A percentile compares a stretch with the other conserved stretches of the same genome.
These are phyloP conservation scores for Fomitopsis betulina DNA, from an alignment of 1,284 basidiomycete genomes.

Conservation along the genomic window DNA sequence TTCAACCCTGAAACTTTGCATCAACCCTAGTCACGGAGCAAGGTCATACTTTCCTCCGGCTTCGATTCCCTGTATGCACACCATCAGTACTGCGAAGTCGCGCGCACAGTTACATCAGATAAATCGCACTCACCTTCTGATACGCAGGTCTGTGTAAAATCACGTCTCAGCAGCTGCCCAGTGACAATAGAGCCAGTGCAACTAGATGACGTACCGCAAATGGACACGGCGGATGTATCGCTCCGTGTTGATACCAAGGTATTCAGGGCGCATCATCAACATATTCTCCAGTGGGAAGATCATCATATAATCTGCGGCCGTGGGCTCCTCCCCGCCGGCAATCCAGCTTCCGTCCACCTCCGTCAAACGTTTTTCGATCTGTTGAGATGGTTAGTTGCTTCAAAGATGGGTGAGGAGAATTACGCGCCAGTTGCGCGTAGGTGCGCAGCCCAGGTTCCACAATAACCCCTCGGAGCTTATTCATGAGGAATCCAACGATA, in stretches of 20 bases:
- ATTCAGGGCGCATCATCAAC: slow-evolving; percentile 8
- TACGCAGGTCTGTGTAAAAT: not conserved
- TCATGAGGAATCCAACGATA: slow-evolving; percentile 15
- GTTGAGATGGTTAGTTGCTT: not conserved
- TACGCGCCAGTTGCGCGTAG: not conserved
- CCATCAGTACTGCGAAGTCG: not conserved
- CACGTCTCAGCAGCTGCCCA: not conserved
- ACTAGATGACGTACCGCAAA: slow-evolving; percentile 19
- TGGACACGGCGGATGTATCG: slow-evolving; percentile 28
- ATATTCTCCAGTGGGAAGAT: slow-evolving; percentile 29
- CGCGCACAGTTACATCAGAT: not conserved
- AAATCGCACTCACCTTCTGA: not conserved
- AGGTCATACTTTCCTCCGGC: not conserved
- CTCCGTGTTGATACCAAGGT: slow-evolving; percentile 23
- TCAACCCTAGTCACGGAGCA: not conserved
- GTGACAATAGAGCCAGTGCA: not conserved
- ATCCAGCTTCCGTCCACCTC: slow-evolving; percentile 28
- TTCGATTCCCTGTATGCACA: not conserved
- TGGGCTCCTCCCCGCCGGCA: slow-evolving; percentile 35
- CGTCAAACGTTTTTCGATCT: slow-evolving; percentile 24
- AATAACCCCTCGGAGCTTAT: slow-evolving; percentile 8
- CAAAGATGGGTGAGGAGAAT: not conserved
- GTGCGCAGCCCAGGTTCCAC: not conserved
- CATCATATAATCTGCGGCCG: slow-evolving; percentile 38
- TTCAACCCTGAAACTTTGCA: too few species aligned